Evolutionary conservation across 2,329 filamentous ascomycete genomes (phyloP).

Genomic region (Monascus ruber): DNA sequence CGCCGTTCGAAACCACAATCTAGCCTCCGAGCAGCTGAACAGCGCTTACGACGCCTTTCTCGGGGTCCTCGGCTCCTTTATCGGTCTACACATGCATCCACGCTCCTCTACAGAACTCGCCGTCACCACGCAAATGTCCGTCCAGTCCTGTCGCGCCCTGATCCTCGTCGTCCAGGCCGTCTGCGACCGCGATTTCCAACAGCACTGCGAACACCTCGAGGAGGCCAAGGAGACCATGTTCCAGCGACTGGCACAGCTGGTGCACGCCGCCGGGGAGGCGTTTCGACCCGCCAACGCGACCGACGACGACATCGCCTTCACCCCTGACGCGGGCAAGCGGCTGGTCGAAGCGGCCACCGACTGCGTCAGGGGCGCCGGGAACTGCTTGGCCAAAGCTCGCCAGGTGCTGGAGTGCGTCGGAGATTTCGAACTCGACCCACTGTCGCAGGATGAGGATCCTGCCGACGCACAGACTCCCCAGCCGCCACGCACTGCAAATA

Average conservation of each 20-base stretch:
- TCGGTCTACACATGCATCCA: conserved; percentile 88
- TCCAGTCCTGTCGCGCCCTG: conserved; percentile 67
- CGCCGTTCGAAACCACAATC: conserved; percentile 52
- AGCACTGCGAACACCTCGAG: conserved; percentile 51
- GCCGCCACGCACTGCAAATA: conserved; percentile 7
- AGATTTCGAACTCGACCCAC: conserved; percentile 67
- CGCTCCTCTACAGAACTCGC: conserved; percentile 76
- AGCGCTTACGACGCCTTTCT: conserved; percentile 77
- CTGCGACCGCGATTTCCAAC: conserved; percentile 62
- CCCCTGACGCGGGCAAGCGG: conserved; percentile 65
- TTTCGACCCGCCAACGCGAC: conserved; percentile 57
- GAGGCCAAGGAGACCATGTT: conserved; percentile 66
- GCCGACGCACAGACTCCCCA: conserved; percentile 11
- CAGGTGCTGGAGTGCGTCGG: conserved; percentile 77
- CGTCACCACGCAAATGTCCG: conserved; percentile 70
- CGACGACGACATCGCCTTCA: conserved; percentile 63
- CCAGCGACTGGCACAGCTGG: conserved; percentile 65
- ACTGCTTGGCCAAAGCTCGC: conserved; percentile 80
- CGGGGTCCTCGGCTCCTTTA: conserved; percentile 83
- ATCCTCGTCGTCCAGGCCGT: conserved; percentile 72
- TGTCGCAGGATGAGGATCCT: conserved; percentile 36
- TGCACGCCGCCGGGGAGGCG: conserved; percentile 69
- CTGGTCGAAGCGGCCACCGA: conserved; percentile 69
- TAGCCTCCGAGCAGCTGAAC: conserved; percentile 74
- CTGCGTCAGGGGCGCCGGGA: conserved; percentile 81